Evolutionary conservation across 2,329 filamentous ascomycete species (phyloP), one percentile per base, ranked within the genome.

Genomic region (Chrysosporium queenslandicum): DNA sequence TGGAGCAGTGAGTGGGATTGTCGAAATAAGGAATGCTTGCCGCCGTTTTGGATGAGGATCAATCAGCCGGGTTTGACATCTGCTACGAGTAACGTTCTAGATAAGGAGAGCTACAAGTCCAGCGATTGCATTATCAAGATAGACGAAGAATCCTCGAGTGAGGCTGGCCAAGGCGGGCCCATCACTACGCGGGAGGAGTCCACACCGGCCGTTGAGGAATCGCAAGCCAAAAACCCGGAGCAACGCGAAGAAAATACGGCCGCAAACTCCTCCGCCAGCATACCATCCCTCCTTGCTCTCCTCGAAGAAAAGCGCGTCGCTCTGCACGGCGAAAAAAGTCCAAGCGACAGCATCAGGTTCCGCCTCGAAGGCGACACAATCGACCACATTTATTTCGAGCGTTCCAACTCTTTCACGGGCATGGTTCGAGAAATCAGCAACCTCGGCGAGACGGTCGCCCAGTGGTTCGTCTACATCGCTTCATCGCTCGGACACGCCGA

Each of bases 1-100:
- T 83, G 80, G 80, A 71, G 74, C 6, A 69, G 70, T 14, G 65
- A 70, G 8, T 80, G 78, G 77, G 78, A 74, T 1, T 73, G 70
- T 6, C 71, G 79, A 42, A 73, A 76, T 55, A 71, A 71, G 18
- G 68, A 67, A 0, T 74, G 77, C 30, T 60, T 82, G 4, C 79
- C 80, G 2, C 80, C 79, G 0, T 81, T 81, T 58, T 83, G 79
- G 80, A 61, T 64, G 42, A 58, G 65, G 21, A 55, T 68, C 14
- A 39, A 55, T 21, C 58, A 64, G 40, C 63, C 63, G 5, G 36
- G 29, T 23, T 27, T 36, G 14, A 39, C 7, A 2, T 21, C 29
- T 36, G 30, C 30, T 45, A 45, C 25, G 16, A 18, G 21, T 27
- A 11, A 7, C 8, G n/a, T 9, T 14, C 14, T 29, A 40, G 47